Conservation (phyloP, 768 basidiomycete genomes). For the Boletus pseudopeckii region DNA sequence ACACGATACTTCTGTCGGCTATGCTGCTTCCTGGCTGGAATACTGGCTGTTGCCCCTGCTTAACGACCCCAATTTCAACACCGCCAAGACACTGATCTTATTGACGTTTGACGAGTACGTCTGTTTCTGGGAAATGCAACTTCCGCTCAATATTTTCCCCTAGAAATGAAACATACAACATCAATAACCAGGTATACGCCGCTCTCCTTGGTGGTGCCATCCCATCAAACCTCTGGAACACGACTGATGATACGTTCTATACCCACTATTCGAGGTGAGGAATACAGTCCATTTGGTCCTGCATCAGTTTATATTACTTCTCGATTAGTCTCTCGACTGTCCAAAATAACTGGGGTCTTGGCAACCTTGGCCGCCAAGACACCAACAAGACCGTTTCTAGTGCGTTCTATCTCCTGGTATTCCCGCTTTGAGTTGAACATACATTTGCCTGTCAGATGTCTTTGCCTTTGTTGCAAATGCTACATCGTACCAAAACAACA, state of each 20-base stretch:
- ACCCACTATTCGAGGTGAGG: conserved; percentile 52
- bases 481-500: conserved; percentile 42
- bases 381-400: conserved; percentile 42
- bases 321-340: conserved; percentile 43
- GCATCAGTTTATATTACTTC: neutral
- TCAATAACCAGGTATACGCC: conserved; percentile 47
- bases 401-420: neutral
- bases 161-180: conserved; percentile 30
- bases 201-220: conserved; percentile 46
- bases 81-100: conserved; percentile 50
- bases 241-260: conserved; percentile 52
- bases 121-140: neutral
- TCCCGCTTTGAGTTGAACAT: neutral
- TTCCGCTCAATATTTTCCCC: neutral
- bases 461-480: conserved; percentile 47
- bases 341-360: conserved; percentile 59
- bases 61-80: conserved; percentile 50
- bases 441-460: conserved; percentile 39
- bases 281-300: neutral
- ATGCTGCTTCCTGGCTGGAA: conserved; percentile 42
- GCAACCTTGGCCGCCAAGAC: conserved; percentile 56
- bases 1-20: conserved; percentile 56
- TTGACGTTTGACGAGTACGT: conserved; percentile 63
- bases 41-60: conserved; percentile 55
- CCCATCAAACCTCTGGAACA: conserved; percentile 40